A percentile compares a stretch with the other conserved stretches of the same genome.
phyloP scores from a whole-genome alignment of 2,329 filamentous ascomycete genomes.

The Emydomyces testavorans region DNA sequence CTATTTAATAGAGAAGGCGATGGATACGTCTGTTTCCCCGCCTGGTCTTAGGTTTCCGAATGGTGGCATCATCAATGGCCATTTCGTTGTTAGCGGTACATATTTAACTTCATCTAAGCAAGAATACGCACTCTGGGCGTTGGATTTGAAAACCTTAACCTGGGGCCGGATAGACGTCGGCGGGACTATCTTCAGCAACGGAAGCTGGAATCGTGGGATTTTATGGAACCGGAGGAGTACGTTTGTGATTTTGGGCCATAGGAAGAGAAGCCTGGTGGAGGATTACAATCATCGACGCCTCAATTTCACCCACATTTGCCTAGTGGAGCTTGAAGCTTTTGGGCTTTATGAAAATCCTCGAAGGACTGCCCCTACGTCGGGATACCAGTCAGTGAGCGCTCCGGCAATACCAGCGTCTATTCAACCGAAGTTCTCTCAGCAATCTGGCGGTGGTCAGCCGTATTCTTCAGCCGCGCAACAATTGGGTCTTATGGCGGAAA shows the following conservation, averaged over 20 bases:
- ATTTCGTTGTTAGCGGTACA: conserved; percentile 94
- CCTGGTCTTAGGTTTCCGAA: conserved; percentile 92
- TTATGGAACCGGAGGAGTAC: conserved; percentile 88
- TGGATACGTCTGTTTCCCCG: conserved; percentile 70
- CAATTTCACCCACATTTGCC: conserved; percentile 92
- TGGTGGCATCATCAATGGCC: conserved; percentile 85
- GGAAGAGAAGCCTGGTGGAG: conserved; percentile 85
- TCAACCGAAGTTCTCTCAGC: conserved; percentile 39
- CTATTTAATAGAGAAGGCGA: conserved; percentile 70
- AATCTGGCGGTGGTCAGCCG: conserved; percentile 61
- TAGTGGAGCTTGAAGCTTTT: conserved; percentile 94
- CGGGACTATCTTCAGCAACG: conserved; percentile 85
- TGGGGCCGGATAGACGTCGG: conserved; percentile 96
- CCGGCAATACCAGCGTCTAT: conserved; percentile 48
- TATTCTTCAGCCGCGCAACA: conserved; percentile 72
- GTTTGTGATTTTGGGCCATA: conserved; percentile 89
- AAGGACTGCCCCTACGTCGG: conserved; percentile 63
- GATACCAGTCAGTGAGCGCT: conserved; percentile 73
- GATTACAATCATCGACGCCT: conserved; percentile 97
- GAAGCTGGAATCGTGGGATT: conserved; percentile 93
- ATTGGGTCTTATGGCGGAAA: conserved; percentile 67
- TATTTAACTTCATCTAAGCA: conserved; percentile 97
- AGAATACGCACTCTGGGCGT: conserved; percentile 92
- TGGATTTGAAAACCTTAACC: conserved; percentile 75
- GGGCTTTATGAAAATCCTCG: conserved; percentile 94